A percentile compares a stretch with the other conserved stretches of the same genome.
These are phyloP conservation scores for Waltiozyma sp. DNA, from an alignment of 1,139 yeast species.

Conservation along the genomic window DNA sequence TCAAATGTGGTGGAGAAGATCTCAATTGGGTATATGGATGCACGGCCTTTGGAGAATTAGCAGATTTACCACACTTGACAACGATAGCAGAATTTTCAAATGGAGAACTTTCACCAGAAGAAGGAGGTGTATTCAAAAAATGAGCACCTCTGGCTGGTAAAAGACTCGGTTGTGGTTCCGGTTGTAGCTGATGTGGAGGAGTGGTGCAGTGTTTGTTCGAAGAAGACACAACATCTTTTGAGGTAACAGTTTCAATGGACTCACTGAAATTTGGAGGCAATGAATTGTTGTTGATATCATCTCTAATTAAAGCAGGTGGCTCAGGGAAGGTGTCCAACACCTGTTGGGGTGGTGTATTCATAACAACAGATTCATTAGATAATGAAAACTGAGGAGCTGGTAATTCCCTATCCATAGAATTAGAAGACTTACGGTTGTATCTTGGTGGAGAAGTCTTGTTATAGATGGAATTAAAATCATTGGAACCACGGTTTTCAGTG, in stretches of 20 bases:
- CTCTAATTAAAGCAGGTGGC: background rate
- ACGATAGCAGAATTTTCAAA: background rate
- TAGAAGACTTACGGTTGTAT: background rate
- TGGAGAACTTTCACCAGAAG: background rate
- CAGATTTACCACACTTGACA: background rate
- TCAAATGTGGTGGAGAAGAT: background rate
- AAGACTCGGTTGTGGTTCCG: background rate
- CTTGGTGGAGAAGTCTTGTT: constrained; percentile 2
- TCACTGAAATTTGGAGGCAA: background rate
- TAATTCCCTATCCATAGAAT: background rate
- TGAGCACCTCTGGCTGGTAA: background rate
- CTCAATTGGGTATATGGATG: background rate
- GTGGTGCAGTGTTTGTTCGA: no score
- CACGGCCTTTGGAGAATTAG: background rate
- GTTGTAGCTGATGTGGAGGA: background rate
- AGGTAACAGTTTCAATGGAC: background rate
- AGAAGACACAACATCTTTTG: no score
- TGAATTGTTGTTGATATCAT: background rate
- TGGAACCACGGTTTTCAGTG: background rate
- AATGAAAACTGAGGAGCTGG: background rate
- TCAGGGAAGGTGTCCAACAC: background rate
- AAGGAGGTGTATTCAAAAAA: background rate
- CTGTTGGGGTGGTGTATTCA: background rate
- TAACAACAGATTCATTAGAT: background rate
- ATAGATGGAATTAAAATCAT: constrained; percentile 2